Evolutionary conservation across 2,329 filamentous ascomycete genomes (phyloP), one percentile per base, ranked within the genome.

Genomic region (Aspergillus sp.): DNA sequence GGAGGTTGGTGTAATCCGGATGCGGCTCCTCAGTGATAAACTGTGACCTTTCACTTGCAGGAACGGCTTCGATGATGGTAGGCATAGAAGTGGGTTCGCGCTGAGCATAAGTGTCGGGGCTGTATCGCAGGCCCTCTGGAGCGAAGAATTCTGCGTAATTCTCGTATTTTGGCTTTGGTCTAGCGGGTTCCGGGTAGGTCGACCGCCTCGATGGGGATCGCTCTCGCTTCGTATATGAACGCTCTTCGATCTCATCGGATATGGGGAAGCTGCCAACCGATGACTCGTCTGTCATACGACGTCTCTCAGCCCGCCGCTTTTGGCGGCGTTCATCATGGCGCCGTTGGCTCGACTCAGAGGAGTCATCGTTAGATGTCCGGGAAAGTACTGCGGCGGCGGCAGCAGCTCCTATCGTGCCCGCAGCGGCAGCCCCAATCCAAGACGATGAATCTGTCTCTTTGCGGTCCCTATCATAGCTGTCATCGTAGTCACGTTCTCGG

Each of bases 381-480:
- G 63, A 66, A 11, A 73, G 68, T 47, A 76, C 70, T 14, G 74
- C 71, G 45, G 77, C 71, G 42, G 73, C 76, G 36, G 76, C 70
- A 20, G 72, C 73, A 38, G 77, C 79, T 13, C 79, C 79, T 17
- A 79, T 69, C 9, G 78, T 78, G 20, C 76, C 80, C 26, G 77
- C 77, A 13, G 78, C 72, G n/a, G 78, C 78, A 45, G 67, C 62
- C 20, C 61, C 64, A 45, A 65, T 62, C 66, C 67, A 69, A 8
- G 68, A 67, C 17, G 60, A 62, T 2, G 62, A 62, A 8, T 60
- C 57, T 32, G 48, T 73, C 70, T 59, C 74, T 71, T 47, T 54
- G 20, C 47, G 43, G 14, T 38, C 43, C 19, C 41, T 32, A 40
- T 52, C 24, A 13, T 42, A 40, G 10, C 54, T 49, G 11, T 60